Conservation (phyloP, 495 filamentous ascomycete species). For the Haplographium delicatum region DNA sequence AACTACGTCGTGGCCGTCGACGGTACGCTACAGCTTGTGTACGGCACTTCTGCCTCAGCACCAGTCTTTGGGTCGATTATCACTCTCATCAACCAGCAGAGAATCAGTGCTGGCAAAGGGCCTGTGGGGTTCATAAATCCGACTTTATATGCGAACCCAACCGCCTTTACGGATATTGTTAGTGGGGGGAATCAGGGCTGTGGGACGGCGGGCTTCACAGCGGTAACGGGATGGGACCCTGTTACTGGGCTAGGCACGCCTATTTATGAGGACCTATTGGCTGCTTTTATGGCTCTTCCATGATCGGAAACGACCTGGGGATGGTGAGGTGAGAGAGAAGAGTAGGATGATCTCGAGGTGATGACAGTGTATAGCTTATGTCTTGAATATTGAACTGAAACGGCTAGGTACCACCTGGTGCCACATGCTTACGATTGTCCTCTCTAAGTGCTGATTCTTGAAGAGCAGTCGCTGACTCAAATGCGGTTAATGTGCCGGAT, state of each 20-base stretch:
- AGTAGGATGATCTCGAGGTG: too few species aligned
- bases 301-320: too few species aligned
- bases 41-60: constrained; percentile 41
- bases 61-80: constrained; percentile 42
- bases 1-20: constrained; percentile 46
- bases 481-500: too few species aligned
- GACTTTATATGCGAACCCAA: constrained; percentile 47
- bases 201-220: constrained; percentile 43
- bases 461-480: too few species aligned
- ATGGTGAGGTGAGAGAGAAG: too few species aligned
- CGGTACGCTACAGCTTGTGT: constrained; percentile 36
- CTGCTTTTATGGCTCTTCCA: constrained; percentile 35
- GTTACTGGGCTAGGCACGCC: constrained; percentile 52
- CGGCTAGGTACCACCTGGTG: too few species aligned
- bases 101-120: constrained; percentile 50
- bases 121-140: constrained; percentile 59
- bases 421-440: too few species aligned
- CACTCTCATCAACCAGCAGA: constrained; percentile 57
- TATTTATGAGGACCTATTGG: constrained; percentile 44
- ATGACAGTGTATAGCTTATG: too few species aligned
- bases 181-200: constrained; percentile 45
- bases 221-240: constrained; percentile 58
- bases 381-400: too few species aligned
- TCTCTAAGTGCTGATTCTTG: too few species aligned
- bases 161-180: constrained; percentile 44